These are phyloP conservation scores for Pelagophyceae sp. DNA, from an alignment of 352 stramenopile genomes.

Conservation along the genomic window DNA sequence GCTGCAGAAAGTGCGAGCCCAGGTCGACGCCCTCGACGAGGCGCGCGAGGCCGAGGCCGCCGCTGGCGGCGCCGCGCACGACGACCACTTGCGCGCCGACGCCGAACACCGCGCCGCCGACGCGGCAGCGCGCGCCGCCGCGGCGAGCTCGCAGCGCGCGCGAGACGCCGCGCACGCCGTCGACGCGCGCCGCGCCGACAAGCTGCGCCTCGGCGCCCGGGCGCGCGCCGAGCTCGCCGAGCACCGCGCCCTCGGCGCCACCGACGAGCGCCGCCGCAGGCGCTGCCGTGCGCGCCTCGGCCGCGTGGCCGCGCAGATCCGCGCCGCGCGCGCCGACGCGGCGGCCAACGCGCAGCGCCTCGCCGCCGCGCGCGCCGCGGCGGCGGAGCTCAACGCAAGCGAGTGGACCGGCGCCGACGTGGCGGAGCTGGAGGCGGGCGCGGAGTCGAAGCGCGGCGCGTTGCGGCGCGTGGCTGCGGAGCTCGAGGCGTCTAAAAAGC, in stretches of 20 bases:
- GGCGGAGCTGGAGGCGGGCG: conserved; percentile 30
- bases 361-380: conserved; percentile 46
- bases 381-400: conserved; percentile 46
- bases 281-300: background rate
- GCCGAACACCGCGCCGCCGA: conserved; percentile 32
- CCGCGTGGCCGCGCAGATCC: background rate
- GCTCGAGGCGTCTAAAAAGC: conserved; percentile 61
- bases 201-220: conserved; percentile 24
- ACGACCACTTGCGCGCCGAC: conserved; percentile 38
- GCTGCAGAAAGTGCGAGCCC: conserved; percentile 45
- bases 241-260: background rate
- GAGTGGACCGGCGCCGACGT: conserved; percentile 24
- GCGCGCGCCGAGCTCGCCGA: background rate
- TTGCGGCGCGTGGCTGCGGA: conserved; percentile 29
- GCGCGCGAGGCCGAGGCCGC: conserved; percentile 42
- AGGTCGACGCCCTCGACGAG: conserved; percentile 48
- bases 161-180: conserved; percentile 41
- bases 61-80: conserved; percentile 35
- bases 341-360: conserved; percentile 44
- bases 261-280: background rate
- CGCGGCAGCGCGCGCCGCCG: conserved; percentile 21
- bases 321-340: conserved; percentile 37
- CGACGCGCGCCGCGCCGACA: conserved; percentile 45
- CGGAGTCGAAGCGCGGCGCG: background rate
- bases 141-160: background rate